A percentile compares a stretch with the other conserved stretches of the same genome.
Conservation (phyloP, 2,329 filamentous ascomycete species). For the Xylaria sp. region DNA sequence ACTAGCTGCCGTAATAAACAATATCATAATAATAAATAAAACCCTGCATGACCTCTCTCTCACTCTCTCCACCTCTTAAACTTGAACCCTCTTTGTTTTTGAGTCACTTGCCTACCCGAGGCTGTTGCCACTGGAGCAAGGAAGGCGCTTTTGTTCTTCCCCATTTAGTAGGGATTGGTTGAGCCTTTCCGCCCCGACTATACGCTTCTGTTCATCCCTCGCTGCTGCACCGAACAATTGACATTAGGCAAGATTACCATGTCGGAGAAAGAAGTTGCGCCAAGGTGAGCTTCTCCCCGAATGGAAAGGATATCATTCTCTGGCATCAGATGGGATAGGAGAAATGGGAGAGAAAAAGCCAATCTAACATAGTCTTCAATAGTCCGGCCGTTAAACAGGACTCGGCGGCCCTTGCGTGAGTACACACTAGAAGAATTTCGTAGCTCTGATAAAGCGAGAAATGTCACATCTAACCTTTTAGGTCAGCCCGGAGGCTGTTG, state of each 20-base stretch:
- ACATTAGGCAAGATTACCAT: constrained; percentile 16
- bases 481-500: constrained; percentile 19
- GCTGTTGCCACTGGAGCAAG: constrained; percentile 17
- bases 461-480: constrained; percentile 17
- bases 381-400: constrained; percentile 21
- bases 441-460: neutral
- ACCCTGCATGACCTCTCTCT: constrained; percentile 13
- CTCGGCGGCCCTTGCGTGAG: constrained; percentile 22
- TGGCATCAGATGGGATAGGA: neutral
- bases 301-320: neutral
- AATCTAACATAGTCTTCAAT: constrained; percentile 17
- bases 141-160: constrained; percentile 5
- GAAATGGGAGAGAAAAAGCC: neutral
- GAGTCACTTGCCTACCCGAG: constrained; percentile 5
- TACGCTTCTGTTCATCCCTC: neutral
- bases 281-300: constrained; percentile 22
- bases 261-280: constrained; percentile 31
- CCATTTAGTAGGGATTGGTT: neutral
- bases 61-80: neutral
- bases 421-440: constrained; percentile 6
- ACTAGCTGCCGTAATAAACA: constrained; percentile 12
- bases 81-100: constrained; percentile 9
- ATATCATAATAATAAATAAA: constrained; percentile 9
- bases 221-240: neutral
- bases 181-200: neutral